phyloP scores from a whole-genome alignment of 2,329 filamentous ascomycete species.

The Paecilomyces dactylethromorphus region DNA sequence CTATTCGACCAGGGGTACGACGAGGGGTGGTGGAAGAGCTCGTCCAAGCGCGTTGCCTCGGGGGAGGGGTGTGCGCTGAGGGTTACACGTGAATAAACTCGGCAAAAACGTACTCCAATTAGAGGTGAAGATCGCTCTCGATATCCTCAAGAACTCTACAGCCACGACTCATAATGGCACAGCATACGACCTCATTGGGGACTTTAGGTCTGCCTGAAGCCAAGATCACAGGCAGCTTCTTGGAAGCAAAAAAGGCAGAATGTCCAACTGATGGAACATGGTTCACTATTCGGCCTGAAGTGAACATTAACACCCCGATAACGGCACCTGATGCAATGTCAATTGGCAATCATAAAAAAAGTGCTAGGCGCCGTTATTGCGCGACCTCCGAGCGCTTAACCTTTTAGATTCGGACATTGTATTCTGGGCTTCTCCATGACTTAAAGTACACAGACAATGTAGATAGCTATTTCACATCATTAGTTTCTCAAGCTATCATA shows the following conservation, averaged over 20 bases:
- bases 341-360: too few species aligned
- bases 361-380: too few species aligned
- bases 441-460: too few species aligned
- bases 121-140: neutral
- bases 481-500: too few species aligned
- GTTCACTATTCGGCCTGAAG: neutral
- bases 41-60: conserved; percentile 34
- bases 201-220: neutral
- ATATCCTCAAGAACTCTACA: neutral
- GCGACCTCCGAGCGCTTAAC: too few species aligned
- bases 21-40: conserved; percentile 25
- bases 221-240: neutral
- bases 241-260: neutral
- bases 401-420: too few species aligned
- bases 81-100: neutral
- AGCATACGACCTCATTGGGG: neutral
- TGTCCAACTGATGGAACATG: neutral
- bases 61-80: conserved; percentile 32
- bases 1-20: conserved; percentile 33
- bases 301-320: too few species aligned
- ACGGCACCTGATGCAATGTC: too few species aligned
- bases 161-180: neutral
- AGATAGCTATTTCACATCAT: too few species aligned
- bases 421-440: too few species aligned
- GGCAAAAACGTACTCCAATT: neutral